Evolutionary conservation across 2,329 filamentous ascomycete species (phyloP), one percentile per base, ranked within the genome.

Genomic region (Zasmidium cellare): DNA sequence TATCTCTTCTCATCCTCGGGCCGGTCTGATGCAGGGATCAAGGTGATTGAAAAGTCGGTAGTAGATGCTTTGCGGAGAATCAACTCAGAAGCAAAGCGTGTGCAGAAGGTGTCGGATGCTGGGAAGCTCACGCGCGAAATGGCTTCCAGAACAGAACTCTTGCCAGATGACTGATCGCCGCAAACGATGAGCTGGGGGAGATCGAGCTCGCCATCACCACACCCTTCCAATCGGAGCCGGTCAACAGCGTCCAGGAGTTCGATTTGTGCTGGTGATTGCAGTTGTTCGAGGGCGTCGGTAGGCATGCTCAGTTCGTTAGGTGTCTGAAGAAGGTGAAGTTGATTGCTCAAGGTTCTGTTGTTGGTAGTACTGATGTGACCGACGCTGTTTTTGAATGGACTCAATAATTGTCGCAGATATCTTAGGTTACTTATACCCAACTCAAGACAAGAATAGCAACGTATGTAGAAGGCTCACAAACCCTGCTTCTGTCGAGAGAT

Each of bases 101-200:
- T 87, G 65, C 82, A 86, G 0, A 83, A 53, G 18, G 73, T 79
- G n/a, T 79, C 79, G 6, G 84, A 81, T 3, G 78, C 74, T 0
- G 83, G 82, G 49, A 88, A 87, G 0, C 77, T 77, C 1, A 89
- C 79, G 7, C 80, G 77, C 0, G 84, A 83, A 46, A 88, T 83
- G 0, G 84, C 85, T 60, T 87, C 82, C 0, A 88, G 77, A 0
- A 87, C 83, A 0, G 83, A 86, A 20, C 81, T 85, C 66, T 88
- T 88, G 3, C 84, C 85, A 1, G 79, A 79, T 0, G 82, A 85
- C 58, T 84, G 82, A 53, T 85, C 81, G 9, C 85, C 84, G 25
- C 82, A 82, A 3, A 86, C 83, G 9, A 87, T 78, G 45, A 69
- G 44, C 58, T 70, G 55, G 22, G 73, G 69, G 1, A 75, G 61